Base-by-base conservation (phyloP, 106 monocot species). In the Gastrodia elata region DNA sequence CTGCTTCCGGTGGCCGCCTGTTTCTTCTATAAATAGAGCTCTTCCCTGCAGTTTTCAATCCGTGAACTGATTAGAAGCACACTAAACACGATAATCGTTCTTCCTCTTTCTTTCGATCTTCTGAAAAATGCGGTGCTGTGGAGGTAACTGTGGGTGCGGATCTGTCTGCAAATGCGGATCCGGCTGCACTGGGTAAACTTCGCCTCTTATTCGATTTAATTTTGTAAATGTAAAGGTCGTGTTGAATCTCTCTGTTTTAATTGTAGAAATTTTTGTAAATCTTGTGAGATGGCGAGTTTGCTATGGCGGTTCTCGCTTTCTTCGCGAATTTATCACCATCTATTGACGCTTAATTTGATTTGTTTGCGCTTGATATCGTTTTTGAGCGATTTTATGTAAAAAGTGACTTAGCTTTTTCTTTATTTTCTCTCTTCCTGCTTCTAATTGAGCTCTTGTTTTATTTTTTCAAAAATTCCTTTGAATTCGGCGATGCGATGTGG, bases 91-190 rank as follows among this genome's bases (percentile, higher is more conserved):
- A n/a, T n/a, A n/a, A n/a, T n/a, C n/a, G n/a, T 3, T 39, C 22
- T 39, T 0, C 43, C n/a, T 61, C 55, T 41, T 28, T 14, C 9
- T 32, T 52, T 24, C 24, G 15, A 10, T 71, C 6, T 6, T 14
- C 5, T 1, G 42, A 2, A 79, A 38, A 33, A 87, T 82, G 89
- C 81, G 85, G 78, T 89, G 89, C 83, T 82, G 85, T 40, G 80
- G 83, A 34, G 85, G 89, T 27, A 89, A 85, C 76, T 85, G 88
- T 44, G 83, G 83, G 3, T 88, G 88, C 58, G 88, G 88, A 1
- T 72, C 82, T 20, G 64, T 67, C 72, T 88, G 88, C 82, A 68
- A 78, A 22, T 88, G 88, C 58, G 88, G 88, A 59, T 79, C 68
- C 15, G 77, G 79, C 15, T 88, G 88, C 49, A 74, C 79, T 70